Evolutionary conservation across 768 basidiomycete species (phyloP).

Genomic region (Nevesoporus exiguus): DNA sequence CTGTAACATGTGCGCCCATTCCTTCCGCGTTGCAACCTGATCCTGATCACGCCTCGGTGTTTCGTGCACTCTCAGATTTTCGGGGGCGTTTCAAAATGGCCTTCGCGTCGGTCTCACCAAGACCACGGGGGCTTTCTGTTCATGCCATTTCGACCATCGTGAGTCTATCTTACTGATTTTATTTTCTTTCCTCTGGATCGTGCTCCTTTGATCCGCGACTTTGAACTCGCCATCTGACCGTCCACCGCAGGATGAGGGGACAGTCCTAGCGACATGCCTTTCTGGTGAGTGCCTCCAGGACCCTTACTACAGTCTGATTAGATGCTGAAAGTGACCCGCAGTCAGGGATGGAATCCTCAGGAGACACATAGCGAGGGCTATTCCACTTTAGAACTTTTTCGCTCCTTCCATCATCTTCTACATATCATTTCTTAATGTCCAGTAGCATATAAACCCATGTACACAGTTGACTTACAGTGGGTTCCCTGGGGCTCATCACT

Average conservation of each 20-base stretch:
- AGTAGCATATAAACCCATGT: no score
- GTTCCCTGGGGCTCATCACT: no score
- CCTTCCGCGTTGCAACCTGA: background rate
- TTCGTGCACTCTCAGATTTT: conserved; percentile 50
- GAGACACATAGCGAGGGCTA: conserved; percentile 60
- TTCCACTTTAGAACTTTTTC: conserved; percentile 60
- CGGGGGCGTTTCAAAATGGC: conserved; percentile 80
- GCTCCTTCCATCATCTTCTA: no score
- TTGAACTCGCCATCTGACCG: conserved; percentile 2
- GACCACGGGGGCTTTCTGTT: conserved; percentile 63
- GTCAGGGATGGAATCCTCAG: conserved; percentile 74
- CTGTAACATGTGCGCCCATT: conserved; percentile 58
- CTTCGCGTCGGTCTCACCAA: conserved; percentile 56
- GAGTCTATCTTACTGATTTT: conserved; percentile 28
- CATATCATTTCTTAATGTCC: no score
- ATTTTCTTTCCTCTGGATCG: background rate
- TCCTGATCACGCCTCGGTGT: background rate
- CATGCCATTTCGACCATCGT: conserved; percentile 79
- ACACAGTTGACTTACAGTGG: no score
- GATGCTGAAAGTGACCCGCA: conserved; percentile 17
- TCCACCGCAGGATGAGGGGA: conserved; percentile 58
- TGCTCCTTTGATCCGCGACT: background rate
- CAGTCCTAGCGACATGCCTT: conserved; percentile 67
- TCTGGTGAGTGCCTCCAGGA: conserved; percentile 47
- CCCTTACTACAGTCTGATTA: background rate